Evolutionary conservation across 1,284 basidiomycete species (phyloP).

Genomic region (Apiotrichum domesticum): DNA sequence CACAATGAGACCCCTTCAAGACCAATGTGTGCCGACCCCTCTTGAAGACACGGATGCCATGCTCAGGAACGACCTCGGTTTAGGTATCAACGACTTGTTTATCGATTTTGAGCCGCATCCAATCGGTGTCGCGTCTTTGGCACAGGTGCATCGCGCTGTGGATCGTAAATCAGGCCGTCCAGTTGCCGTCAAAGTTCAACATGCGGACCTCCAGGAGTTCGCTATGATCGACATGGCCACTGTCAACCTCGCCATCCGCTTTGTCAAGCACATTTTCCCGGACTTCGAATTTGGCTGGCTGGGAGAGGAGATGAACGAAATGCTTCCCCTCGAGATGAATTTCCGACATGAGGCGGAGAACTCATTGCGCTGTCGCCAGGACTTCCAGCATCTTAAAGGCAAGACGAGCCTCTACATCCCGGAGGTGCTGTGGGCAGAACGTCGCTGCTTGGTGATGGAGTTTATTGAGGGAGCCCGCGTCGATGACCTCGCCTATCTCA

Average conservation of each 20-base stretch:
- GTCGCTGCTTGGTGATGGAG: slow-evolving; percentile 90
- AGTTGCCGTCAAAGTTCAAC: slow-evolving; percentile 97
- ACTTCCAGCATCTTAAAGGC: slow-evolving; percentile 61
- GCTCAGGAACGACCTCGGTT: slow-evolving; percentile 37
- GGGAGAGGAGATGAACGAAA: slow-evolving; percentile 84
- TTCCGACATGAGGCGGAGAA: slow-evolving; percentile 78
- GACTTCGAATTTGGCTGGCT: slow-evolving; percentile 84
- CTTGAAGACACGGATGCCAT: slow-evolving; percentile 40
- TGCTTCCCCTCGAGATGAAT: slow-evolving; percentile 85
- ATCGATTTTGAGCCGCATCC: slow-evolving; percentile 81
- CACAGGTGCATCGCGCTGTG: slow-evolving; percentile 85
- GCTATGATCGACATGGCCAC: slow-evolving; percentile 68
- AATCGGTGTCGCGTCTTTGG: slow-evolving; percentile 86
- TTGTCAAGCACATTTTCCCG: slow-evolving; percentile 76
- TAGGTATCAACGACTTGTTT: slow-evolving; percentile 49
- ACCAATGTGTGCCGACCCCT: slow-evolving; percentile 53
- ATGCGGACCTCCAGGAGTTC: slow-evolving; percentile 90
- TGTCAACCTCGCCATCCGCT: slow-evolving; percentile 54
- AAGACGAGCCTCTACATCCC: slow-evolving; percentile 87
- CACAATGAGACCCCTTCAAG: slow-evolving; percentile 68
- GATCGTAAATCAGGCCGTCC: slow-evolving; percentile 63
- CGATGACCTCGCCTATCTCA: slow-evolving; percentile 81
- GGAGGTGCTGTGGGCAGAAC: slow-evolving; percentile 72
- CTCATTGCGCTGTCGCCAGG: slow-evolving; percentile 61
- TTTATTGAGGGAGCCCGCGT: slow-evolving; percentile 78